Percentiles rank a stretch among this genome's conserved stretches.
Evolutionary conservation across 352 stramenopile genomes (phyloP).

Genomic region (Heterotrichella gracilis): DNA sequence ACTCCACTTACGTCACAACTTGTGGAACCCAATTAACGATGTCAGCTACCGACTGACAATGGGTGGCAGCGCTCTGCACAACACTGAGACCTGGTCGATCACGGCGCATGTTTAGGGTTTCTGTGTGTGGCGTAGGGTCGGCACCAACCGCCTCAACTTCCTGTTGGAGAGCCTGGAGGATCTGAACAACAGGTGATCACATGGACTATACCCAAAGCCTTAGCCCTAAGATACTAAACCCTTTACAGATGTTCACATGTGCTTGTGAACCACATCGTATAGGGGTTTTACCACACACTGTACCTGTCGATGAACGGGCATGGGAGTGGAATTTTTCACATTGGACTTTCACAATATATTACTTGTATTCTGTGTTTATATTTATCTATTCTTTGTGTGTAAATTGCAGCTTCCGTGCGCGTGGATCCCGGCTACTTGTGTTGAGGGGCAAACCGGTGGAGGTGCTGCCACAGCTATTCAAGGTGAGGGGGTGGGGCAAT

Average conservation of each 20-base stretch:
- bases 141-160: slow-evolving; percentile 49
- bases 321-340: background rate
- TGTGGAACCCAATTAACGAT: too few species aligned
- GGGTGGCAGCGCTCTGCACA: too few species aligned
- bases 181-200: too few species aligned
- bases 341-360: background rate
- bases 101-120: too few species aligned
- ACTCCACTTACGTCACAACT: too few species aligned
- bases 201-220: too few species aligned
- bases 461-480: slow-evolving; percentile 37
- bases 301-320: background rate
- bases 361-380: too few species aligned
- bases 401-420: slow-evolving; percentile 29
- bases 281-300: background rate
- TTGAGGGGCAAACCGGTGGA: slow-evolving; percentile 34
- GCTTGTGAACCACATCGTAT: background rate
- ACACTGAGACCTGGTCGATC: too few species aligned
- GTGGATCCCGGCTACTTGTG: slow-evolving; percentile 33
- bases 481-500: background rate
- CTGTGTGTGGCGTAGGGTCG: too few species aligned
- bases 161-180: slow-evolving; percentile 57
- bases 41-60: too few species aligned
- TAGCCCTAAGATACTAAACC: too few species aligned
- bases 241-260: slow-evolving; percentile 15
- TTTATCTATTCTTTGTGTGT: too few species aligned